These are phyloP conservation scores for Nicotiana attenuata DNA, from an alignment of 257 asterid genomes.

Conservation along the genomic window DNA sequence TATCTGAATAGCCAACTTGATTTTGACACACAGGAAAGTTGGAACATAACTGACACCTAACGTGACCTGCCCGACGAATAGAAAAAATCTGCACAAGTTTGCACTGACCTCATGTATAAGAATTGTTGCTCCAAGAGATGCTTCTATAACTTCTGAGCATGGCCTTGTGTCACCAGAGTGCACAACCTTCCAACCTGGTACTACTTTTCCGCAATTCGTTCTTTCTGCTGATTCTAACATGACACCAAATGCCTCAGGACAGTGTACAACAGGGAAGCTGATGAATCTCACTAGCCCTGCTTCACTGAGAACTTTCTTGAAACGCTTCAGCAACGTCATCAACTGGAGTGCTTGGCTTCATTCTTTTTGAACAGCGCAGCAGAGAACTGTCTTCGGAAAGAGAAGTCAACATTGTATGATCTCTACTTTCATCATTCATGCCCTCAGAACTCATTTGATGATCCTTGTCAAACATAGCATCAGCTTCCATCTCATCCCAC, in stretches of 20 bases:
- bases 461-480: not conserved
- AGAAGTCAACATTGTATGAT: conserved; percentile 17
- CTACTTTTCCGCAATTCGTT: conserved; percentile 46
- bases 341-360: conserved; percentile 37
- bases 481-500: conserved; percentile 32
- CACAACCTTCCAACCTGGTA: conserved; percentile 86
- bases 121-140: conserved; percentile 72
- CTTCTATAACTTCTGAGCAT: conserved; percentile 65
- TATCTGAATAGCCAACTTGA: not conserved
- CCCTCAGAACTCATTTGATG: conserved; percentile 12
- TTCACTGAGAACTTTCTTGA: conserved; percentile 45
- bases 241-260: conserved; percentile 79
- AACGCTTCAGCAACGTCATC: conserved; percentile 33
- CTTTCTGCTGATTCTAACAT: conserved; percentile 51
- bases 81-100: too few relatives aligned
- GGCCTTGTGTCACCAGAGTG: conserved; percentile 98
- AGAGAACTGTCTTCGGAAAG: conserved; percentile 58
- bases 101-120: conserved; percentile 68
- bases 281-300: conserved; percentile 61
- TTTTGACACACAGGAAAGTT: not conserved
- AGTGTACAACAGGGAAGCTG: conserved; percentile 81
- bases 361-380: conserved; percentile 48
- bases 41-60: too few relatives aligned
- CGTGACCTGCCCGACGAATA: too few relatives aligned
- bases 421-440: conserved; percentile 9